Base-by-base conservation (phyloP, 2,329 filamentous ascomycete genomes). In the Monascus ruber region DNA sequence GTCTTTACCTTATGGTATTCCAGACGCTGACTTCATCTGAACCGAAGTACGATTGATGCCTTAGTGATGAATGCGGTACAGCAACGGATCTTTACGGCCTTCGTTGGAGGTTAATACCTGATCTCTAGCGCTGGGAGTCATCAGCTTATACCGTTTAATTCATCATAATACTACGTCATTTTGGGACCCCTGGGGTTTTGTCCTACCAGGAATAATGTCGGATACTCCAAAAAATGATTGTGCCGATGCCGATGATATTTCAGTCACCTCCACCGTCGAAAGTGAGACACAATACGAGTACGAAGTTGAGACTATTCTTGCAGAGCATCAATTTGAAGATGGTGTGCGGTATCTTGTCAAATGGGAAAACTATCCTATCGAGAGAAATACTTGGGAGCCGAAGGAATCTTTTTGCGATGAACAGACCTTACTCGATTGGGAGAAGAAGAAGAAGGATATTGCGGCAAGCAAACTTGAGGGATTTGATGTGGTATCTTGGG, bases 331-430 rank as follows among this genome's bases (percentile, higher is more conserved):
- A 6, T 39, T 52, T 4, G 46, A 62, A 4, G 55, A 55, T 7
- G 59, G 59, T 4, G 51, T 53, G 10, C 57, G 51, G 24, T 85
- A 77, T 51, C 68, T 86, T 1, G 71, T 84, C 24, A 70, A 74
- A 42, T 86, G 81, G 82, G 63, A 66, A 25, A 70, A 65, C 2
- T 87, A 80, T 50, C 63, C 68, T 1, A 44, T 77, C 4, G 56
- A 74, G n/a, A 57, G 72, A 41, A 68, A 69, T 40, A 78, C 74
- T 0, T 77, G 71, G 71, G 71, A 77, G 45, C 69, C 70, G 1
- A 51, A 49, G 11, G 56, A 61, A 2, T 58, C 59, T 34, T 69
- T 75, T 42, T 37, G 47, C 25, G 45, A 50, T 32, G 50, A 55
- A 25, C 48, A 63, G 11, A 64, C 59, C 1, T 50, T 75, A 17